Conservation (phyloP, 1,139 yeast species). For the Geotrichum citri-aurantii region DNA sequence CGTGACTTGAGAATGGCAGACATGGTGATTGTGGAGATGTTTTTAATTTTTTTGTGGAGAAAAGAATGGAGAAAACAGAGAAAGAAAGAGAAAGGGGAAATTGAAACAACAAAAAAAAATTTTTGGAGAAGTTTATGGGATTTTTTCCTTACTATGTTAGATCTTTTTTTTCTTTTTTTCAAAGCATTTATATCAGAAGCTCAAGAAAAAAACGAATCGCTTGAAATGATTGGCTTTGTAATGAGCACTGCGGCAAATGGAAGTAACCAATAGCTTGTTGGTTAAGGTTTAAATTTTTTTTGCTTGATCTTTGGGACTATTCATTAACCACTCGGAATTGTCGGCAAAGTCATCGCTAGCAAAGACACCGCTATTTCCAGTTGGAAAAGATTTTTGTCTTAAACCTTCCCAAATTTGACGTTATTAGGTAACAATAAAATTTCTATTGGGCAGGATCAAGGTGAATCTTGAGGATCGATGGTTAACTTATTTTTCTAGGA, state of each 20-base stretch:
- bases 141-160: neutral
- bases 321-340: neutral
- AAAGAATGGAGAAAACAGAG: neutral
- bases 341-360: too few species aligned
- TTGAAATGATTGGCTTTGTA: neutral
- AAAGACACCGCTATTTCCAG: too few species aligned
- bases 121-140: neutral
- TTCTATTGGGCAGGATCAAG: too few species aligned
- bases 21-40: slow-evolving; percentile 29
- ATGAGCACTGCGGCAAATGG: neutral
- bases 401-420: too few species aligned
- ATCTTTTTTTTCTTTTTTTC: neutral
- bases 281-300: neutral
- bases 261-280: neutral
- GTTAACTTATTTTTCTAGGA: too few species aligned
- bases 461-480: too few species aligned
- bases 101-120: neutral
- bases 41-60: slow-evolving; percentile 5
- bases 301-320: neutral
- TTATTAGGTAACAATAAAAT: too few species aligned
- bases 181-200: neutral
- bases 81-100: neutral
- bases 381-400: too few species aligned
- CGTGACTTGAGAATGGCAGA: slow-evolving; percentile 80
- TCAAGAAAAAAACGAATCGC: neutral